phyloP scores from a whole-genome alignment of 106 monocot genomes.

The Narthecium ossifragum region DNA sequence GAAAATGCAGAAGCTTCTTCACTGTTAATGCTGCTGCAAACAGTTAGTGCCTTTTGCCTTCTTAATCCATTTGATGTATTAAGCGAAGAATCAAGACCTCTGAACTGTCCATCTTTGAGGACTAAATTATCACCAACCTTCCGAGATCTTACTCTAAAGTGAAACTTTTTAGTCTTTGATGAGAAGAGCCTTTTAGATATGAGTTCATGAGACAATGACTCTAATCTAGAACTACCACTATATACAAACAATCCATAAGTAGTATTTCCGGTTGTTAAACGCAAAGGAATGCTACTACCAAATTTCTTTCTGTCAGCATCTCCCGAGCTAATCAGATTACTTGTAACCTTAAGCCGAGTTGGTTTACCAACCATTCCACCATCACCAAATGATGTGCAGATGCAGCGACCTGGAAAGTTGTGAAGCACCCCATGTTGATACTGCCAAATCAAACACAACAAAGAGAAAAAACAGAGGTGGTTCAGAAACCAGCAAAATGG shows the following conservation, averaged over 20 bases:
- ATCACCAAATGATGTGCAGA: slow-evolving; percentile 7
- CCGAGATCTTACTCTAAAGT: slow-evolving; percentile 18
- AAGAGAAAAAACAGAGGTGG: not conserved
- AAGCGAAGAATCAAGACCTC: slow-evolving; percentile 12
- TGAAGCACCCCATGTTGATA: slow-evolving; percentile 24
- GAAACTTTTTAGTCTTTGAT: slow-evolving; percentile 13
- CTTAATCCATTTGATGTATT: slow-evolving; percentile 20
- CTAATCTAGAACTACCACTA: slow-evolving; percentile 10
- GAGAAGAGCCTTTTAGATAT: slow-evolving; percentile 21
- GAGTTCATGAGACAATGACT: slow-evolving; percentile 15
- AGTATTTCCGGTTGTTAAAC: slow-evolving; percentile 8
- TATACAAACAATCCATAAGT: not conserved
- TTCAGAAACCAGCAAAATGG: not conserved
- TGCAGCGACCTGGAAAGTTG: slow-evolving; percentile 16
- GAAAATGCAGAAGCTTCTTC: too few relatives aligned
- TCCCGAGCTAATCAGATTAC: slow-evolving; percentile 3
- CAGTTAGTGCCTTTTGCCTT: slow-evolving; percentile 22
- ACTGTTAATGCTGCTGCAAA: slow-evolving; percentile 12
- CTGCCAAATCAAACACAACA: slow-evolving; percentile 19
- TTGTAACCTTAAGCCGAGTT: slow-evolving; percentile 13
- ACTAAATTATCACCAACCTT: slow-evolving; percentile 10
- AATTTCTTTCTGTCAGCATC: not conserved
- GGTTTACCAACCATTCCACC: slow-evolving; percentile 11
- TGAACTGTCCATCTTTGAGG: slow-evolving; percentile 7
- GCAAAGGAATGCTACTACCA: slow-evolving; percentile 4